These are phyloP conservation scores for Chlorella sp. DNA, from an alignment of 139 green algal genomes.

Conservation along the genomic window DNA sequence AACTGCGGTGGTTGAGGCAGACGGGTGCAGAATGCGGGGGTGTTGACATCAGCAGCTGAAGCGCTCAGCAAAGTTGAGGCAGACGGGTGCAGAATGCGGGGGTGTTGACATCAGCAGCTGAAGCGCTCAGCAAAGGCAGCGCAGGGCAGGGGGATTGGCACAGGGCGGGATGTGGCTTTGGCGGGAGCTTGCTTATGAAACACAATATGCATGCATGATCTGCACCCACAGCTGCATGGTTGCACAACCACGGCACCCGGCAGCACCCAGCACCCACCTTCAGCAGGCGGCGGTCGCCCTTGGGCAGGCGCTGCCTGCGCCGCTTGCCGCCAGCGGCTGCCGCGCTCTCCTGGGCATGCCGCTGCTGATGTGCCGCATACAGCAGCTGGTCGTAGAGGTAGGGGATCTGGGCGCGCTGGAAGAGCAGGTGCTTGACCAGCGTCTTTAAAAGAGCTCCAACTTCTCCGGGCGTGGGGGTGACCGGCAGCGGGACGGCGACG, in stretches of 20 bases:
- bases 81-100: background rate
- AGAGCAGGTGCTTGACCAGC: conserved; percentile 42
- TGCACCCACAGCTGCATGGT: background rate
- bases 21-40: background rate
- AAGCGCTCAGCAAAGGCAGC: background rate
- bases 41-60: background rate
- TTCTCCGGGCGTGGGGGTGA: background rate
- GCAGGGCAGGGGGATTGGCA: background rate
- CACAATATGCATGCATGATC: background rate
- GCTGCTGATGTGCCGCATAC: background rate
- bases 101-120: background rate
- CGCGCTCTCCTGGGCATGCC: background rate
- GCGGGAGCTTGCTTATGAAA: background rate
- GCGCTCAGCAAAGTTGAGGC: background rate
- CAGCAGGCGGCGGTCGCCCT: background rate
- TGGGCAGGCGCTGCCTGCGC: conserved; percentile 1
- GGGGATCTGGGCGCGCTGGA: conserved; percentile 35
- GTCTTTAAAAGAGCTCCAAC: background rate
- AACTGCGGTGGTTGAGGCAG: background rate
- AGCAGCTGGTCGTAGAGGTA: conserved; percentile 40
- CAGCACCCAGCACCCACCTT: background rate
- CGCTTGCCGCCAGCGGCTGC: background rate
- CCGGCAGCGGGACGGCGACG: conserved; percentile 6
- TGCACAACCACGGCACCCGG: background rate
- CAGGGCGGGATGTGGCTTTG: background rate